Evolutionary conservation across 2,329 filamentous ascomycete species (phyloP).

Genomic region (Hypoxylon sp.): DNA sequence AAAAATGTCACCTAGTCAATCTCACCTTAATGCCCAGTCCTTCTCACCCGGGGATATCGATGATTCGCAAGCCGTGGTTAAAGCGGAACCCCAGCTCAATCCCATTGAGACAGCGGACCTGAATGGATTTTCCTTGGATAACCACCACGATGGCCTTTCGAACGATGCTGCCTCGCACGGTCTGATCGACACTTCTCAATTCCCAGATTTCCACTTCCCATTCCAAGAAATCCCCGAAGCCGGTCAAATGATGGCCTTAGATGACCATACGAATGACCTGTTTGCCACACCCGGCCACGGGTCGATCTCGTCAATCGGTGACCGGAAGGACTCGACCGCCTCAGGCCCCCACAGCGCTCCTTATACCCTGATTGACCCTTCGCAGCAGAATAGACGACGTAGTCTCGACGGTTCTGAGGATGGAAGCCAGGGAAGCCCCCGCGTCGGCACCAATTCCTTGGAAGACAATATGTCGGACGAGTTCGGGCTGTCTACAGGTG

Average conservation of each 20-base stretch:
- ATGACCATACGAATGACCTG: constrained; percentile 53
- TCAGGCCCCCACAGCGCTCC: constrained; percentile 54
- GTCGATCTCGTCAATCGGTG: constrained; percentile 55
- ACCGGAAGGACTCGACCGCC: constrained; percentile 54
- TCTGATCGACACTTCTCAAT: constrained; percentile 62
- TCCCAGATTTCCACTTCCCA: constrained; percentile 66
- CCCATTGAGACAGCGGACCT: constrained; percentile 52
- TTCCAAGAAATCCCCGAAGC: constrained; percentile 61
- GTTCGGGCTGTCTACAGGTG: constrained; percentile 64
- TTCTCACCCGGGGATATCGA: constrained; percentile 54
- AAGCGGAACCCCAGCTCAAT: constrained; percentile 50
- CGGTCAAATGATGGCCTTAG: constrained; percentile 57
- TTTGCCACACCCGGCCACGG: constrained; percentile 48
- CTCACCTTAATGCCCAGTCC: constrained; percentile 52
- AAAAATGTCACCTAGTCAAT: constrained; percentile 58
- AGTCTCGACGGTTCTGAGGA: constrained; percentile 60
- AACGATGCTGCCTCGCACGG: constrained; percentile 50
- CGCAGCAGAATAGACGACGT: constrained; percentile 42
- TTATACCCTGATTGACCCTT: constrained; percentile 47
- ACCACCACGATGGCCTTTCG: constrained; percentile 51
- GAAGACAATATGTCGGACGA: constrained; percentile 70
- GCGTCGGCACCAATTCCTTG: constrained; percentile 60
- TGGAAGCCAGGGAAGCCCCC: constrained; percentile 58
- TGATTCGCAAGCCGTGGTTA: constrained; percentile 51
- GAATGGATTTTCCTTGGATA: constrained; percentile 55